Conservation (phyloP, 257 asterid genomes). For the Salvia hispanica region DNA sequence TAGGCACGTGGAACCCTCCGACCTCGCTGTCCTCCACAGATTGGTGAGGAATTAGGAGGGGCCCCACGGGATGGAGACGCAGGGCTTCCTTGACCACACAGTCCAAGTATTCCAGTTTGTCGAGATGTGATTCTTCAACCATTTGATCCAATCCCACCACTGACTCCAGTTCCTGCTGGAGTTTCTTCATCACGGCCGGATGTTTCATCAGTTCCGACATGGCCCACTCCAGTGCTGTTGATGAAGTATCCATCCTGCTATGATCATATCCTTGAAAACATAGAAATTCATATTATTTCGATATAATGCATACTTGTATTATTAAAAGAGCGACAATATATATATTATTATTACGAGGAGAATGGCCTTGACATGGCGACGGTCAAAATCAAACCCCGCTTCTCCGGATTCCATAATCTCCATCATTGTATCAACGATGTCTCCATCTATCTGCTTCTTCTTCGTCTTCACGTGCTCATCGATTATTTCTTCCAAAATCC, state of each 20-base stretch:
- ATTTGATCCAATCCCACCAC: constrained; percentile 26
- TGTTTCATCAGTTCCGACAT: constrained; percentile 38
- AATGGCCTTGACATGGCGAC: constrained; percentile 48
- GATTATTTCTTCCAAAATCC: constrained; percentile 37
- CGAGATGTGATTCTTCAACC: constrained; percentile 39
- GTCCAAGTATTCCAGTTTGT: constrained; percentile 32
- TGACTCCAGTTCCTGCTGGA: constrained; percentile 35
- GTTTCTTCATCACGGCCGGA: constrained; percentile 33
- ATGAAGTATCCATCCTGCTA: constrained; percentile 40
- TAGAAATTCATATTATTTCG: too few relatives aligned
- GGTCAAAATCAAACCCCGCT: constrained; percentile 43
- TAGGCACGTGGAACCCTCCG: constrained; percentile 37
- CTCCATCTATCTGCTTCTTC: not conserved
- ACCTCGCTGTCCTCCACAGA: constrained; percentile 39
- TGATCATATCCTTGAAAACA: constrained; percentile 31
- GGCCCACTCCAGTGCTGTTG: constrained; percentile 36
- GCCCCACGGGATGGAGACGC: constrained; percentile 40
- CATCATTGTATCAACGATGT: constrained; percentile 40
- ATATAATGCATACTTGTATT: too few relatives aligned
- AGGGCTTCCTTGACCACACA: constrained; percentile 37
- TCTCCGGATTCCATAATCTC: constrained; percentile 41
- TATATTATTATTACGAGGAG: constrained; percentile 28
- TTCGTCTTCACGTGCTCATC: constrained; percentile 32
- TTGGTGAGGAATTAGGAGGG: constrained; percentile 41
- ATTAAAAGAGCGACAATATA: too few relatives aligned